A percentile compares a stretch with the other conserved stretches of the same genome.
These are phyloP conservation scores for Cercospora janseana DNA, from an alignment of 2,329 filamentous ascomycete genomes.

Conservation along the genomic window DNA sequence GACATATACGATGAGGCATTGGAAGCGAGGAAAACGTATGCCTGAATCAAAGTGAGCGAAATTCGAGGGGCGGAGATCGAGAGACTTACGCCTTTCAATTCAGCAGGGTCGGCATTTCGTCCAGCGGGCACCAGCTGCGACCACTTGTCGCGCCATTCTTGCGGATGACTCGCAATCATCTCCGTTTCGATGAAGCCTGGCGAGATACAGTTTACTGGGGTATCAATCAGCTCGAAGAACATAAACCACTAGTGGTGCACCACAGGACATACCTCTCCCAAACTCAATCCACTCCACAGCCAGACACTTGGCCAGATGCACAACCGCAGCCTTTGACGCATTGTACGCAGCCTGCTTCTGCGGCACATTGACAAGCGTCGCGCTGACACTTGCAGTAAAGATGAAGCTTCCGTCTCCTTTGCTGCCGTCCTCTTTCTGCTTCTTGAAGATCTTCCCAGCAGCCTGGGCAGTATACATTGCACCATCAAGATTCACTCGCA, in stretches of 20 bases:
- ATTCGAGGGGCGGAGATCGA: neutral
- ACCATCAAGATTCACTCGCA: conserved; percentile 64
- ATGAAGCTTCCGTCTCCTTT: conserved; percentile 73
- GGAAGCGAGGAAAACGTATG: conserved; percentile 50
- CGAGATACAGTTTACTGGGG: conserved; percentile 41
- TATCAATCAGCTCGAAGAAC: neutral
- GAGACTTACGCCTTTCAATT: conserved; percentile 37
- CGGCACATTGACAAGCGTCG: conserved; percentile 66
- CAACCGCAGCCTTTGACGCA: conserved; percentile 65
- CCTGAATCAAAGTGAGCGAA: conserved; percentile 26
- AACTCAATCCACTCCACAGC: conserved; percentile 72
- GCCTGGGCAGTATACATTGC: conserved; percentile 81
- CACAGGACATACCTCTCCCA: conserved; percentile 21
- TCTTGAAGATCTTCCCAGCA: conserved; percentile 82
- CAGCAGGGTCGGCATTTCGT: conserved; percentile 40
- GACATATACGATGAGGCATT: conserved; percentile 53
- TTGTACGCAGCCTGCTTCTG: conserved; percentile 74
- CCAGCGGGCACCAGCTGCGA: conserved; percentile 42
- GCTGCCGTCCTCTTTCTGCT: conserved; percentile 41
- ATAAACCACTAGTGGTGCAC: no score
- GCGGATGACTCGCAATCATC: conserved; percentile 39
- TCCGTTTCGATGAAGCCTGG: conserved; percentile 45
- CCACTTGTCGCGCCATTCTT: conserved; percentile 43
- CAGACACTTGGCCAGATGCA: conserved; percentile 62
- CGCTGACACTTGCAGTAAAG: conserved; percentile 67